phyloP scores from a whole-genome alignment of 306 rosid genomes.

The peach (Prunus persica) region DNA sequence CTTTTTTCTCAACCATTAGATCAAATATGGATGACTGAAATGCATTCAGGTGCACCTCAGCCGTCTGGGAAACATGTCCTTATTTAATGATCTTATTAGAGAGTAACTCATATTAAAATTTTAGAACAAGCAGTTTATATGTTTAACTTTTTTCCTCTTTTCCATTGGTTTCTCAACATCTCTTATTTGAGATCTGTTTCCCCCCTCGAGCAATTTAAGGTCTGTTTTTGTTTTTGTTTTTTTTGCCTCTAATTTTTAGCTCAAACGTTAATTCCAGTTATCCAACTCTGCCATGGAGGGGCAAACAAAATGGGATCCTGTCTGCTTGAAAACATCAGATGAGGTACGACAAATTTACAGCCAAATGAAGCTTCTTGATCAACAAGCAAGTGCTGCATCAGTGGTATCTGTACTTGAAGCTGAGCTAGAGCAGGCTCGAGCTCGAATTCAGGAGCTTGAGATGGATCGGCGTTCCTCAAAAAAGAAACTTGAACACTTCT shows the following conservation, averaged over 20 bases:
- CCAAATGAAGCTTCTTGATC: conserved; percentile 68
- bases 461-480: conserved; percentile 68
- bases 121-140: not conserved
- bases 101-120: not conserved
- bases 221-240: not conserved
- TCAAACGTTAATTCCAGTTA: conserved; percentile 53
- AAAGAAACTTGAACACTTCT: conserved; percentile 77
- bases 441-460: conserved; percentile 76
- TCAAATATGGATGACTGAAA: not conserved
- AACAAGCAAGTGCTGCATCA: conserved; percentile 58
- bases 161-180: not conserved
- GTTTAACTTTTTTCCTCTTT: not conserved
- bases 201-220: not conserved
- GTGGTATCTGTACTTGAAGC: conserved; percentile 75
- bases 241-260: conserved; percentile 30
- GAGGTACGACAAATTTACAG: conserved; percentile 53
- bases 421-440: conserved; percentile 74
- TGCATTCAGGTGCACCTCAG: not conserved
- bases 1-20: not conserved
- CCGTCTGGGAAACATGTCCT: not conserved
- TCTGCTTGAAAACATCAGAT: conserved; percentile 50
- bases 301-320: conserved; percentile 91
- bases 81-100: not conserved
- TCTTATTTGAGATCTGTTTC: not conserved
- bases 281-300: conserved; percentile 80